phyloP scores from a whole-genome alignment of 441 rosid species.

The Eruca vesicaria region DNA sequence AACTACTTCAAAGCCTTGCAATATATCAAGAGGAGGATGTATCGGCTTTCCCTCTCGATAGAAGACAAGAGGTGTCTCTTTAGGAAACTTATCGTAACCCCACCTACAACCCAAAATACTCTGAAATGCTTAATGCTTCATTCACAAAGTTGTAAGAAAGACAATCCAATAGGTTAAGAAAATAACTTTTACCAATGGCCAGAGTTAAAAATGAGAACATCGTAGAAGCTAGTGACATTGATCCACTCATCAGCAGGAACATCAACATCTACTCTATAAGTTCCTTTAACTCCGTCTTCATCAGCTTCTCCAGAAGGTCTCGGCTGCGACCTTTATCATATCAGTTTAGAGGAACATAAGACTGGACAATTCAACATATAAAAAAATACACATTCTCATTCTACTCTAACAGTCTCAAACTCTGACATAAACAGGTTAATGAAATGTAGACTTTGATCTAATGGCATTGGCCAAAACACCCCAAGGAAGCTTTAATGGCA shows the following conservation, averaged over 20 bases:
- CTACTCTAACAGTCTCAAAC: constrained; percentile 5
- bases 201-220: constrained; percentile 82
- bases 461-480: too few relatives aligned
- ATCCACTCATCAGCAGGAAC: constrained; percentile 86
- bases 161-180: not conserved
- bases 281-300: constrained; percentile 52
- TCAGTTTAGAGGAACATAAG: constrained; percentile 53
- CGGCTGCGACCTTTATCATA: constrained; percentile 80
- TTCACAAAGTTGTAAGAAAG: constrained; percentile 12
- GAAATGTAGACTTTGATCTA: not conserved
- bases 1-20: constrained; percentile 73
- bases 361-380: constrained; percentile 28
- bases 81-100: constrained; percentile 90
- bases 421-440: not conserved
- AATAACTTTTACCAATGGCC: constrained; percentile 99
- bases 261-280: constrained; percentile 82
- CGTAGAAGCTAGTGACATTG: constrained; percentile 59
- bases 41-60: constrained; percentile 67
- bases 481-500: too few relatives aligned
- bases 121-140: not conserved
- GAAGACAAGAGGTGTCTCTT: constrained; percentile 81
- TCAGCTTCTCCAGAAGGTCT: constrained; percentile 35
- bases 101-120: constrained; percentile 51
- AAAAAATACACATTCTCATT: not conserved
- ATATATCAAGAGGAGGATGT: constrained; percentile 65